A percentile compares a stretch with the other conserved stretches of the same genome.
Conservation (phyloP, 2,329 filamentous ascomycete species). For the Microdochium trichocladiopsis region DNA sequence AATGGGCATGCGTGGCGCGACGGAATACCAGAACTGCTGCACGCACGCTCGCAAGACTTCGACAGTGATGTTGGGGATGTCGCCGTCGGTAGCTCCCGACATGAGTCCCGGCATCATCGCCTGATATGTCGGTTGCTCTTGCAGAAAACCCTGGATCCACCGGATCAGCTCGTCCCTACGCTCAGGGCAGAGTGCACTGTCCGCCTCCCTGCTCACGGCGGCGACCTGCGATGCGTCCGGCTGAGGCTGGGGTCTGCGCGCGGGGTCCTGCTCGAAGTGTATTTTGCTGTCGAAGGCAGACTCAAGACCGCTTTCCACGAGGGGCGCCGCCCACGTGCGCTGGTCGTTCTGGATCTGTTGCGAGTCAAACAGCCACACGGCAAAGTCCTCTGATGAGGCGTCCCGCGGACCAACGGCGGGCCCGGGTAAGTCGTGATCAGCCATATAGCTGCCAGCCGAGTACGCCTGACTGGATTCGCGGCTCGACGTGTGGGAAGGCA, state of each 20-base stretch:
- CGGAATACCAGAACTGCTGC: constrained; percentile 80
- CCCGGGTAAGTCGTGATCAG: background rate
- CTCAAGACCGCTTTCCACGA: constrained; percentile 41
- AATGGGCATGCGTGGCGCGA: constrained; percentile 81
- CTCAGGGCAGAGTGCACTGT: constrained; percentile 35
- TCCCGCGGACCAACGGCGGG: constrained; percentile 4
- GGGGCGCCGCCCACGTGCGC: constrained; percentile 34
- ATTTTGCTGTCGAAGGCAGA: constrained; percentile 44
- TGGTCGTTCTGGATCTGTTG: constrained; percentile 34
- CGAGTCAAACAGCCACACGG: constrained; percentile 43
- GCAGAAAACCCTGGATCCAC: constrained; percentile 34
- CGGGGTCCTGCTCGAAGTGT: constrained; percentile 42
- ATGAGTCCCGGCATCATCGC: constrained; percentile 16
- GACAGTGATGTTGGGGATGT: constrained; percentile 51
- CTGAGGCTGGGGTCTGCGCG: constrained; percentile 35
- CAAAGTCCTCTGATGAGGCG: constrained; percentile 36
- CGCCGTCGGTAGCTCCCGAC: constrained; percentile 28
- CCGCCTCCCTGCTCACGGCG: constrained; percentile 27
- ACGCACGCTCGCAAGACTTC: constrained; percentile 82
- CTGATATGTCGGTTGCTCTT: constrained; percentile 33
- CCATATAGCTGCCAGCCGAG: background rate
- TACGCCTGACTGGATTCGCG: background rate
- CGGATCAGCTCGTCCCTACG: constrained; percentile 36
- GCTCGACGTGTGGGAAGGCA: background rate
- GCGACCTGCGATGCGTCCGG: constrained; percentile 35